phyloP scores from a whole-genome alignment of 1,284 basidiomycete genomes.

The Austropuccinia psidii region DNA sequence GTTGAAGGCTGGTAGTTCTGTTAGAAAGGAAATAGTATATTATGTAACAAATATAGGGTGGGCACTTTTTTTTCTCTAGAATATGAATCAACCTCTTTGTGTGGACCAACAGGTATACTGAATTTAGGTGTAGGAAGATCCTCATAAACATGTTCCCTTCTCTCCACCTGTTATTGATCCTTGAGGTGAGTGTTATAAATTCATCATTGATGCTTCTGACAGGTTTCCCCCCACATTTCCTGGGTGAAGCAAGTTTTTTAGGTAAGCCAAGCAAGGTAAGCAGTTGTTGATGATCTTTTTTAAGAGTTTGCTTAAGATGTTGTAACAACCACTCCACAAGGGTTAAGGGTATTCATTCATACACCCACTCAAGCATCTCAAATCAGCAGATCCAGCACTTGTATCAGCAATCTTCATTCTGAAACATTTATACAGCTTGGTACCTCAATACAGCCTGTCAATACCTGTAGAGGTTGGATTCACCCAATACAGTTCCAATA shows the following conservation, averaged over 20 bases:
- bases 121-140: slow-evolving; percentile 1
- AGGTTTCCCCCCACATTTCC: neutral
- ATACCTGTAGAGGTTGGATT: too few species aligned
- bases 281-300: neutral
- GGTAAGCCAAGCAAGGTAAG: neutral
- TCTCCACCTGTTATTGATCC: too few species aligned
- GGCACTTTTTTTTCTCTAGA: neutral
- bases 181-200: neutral
- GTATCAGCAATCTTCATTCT: too few species aligned
- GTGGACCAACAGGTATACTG: neutral
- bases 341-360: too few species aligned
- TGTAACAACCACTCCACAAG: too few species aligned
- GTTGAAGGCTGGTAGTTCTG: neutral
- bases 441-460: too few species aligned
- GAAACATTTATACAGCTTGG: too few species aligned
- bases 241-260: neutral
- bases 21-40: neutral
- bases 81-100: neutral
- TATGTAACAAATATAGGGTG: neutral
- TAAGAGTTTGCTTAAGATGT: neutral
- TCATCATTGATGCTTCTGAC: neutral
- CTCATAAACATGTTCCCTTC: neutral
- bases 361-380: too few species aligned
- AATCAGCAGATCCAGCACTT: too few species aligned
- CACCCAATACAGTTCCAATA: too few species aligned